Evolutionary conservation across 345 rosid genomes (phyloP).

Genomic region (Gossypium anomalum): DNA sequence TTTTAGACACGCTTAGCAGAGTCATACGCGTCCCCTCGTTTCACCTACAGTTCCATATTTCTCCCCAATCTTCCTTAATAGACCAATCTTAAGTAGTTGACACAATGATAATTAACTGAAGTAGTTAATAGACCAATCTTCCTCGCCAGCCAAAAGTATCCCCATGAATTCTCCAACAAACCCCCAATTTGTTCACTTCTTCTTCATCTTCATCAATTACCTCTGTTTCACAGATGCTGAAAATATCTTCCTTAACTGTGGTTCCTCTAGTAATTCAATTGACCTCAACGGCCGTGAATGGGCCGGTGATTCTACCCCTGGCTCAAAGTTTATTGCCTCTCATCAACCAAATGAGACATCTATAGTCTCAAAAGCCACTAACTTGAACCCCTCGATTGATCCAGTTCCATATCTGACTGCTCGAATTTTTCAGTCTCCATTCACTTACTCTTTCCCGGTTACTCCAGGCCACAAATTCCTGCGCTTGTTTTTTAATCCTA

Average conservation of each 20-base stretch:
- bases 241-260: constrained; percentile 6
- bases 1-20: no score
- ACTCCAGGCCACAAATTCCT: background rate
- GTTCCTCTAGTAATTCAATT: background rate
- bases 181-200: background rate
- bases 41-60: no score
- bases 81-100: no score
- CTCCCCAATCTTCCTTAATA: no score
- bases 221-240: background rate
- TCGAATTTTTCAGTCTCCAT: constrained; percentile 8
- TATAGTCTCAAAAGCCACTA: background rate
- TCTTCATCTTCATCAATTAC: background rate
- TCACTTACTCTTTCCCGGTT: constrained; percentile 3
- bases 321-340: background rate
- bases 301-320: background rate
- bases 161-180: background rate
- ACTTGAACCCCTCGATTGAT: background rate
- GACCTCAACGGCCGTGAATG: constrained; percentile 3
- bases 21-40: no score
- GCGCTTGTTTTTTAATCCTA: constrained; percentile 3
- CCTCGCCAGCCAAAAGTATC: background rate
- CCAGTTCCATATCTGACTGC: constrained; percentile 1
- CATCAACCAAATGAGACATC: background rate
- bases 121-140: background rate
- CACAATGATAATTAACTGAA: no score